phyloP scores from a whole-genome alignment of 139 green algal species.

The Chlorella sp. region DNA sequence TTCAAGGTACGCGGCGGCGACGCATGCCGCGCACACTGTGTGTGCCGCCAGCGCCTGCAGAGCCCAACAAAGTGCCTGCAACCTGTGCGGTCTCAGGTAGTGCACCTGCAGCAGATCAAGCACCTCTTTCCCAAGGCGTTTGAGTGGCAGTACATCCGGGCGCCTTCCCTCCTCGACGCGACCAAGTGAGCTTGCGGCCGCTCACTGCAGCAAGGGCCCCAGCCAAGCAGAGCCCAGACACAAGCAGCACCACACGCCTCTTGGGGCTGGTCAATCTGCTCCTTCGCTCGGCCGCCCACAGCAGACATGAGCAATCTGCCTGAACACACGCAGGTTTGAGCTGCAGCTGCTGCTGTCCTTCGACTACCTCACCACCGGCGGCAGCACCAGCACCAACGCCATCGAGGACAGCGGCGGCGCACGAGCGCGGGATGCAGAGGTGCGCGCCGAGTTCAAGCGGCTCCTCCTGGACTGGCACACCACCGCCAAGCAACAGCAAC shows the following conservation, averaged over 20 bases:
- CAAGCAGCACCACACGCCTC: too few species aligned
- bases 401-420: neutral
- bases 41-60: too few species aligned
- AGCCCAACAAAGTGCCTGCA: too few species aligned
- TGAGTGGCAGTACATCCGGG: constrained; percentile 40
- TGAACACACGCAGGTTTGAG: neutral
- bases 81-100: too few species aligned
- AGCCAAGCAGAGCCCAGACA: too few species aligned
- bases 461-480: neutral
- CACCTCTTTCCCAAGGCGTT: constrained; percentile 33
- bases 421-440: neutral
- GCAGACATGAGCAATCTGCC: too few species aligned
- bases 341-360: neutral
- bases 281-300: too few species aligned
- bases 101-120: constrained; percentile 49
- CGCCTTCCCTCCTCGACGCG: constrained; percentile 1
- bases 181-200: constrained; percentile 10
- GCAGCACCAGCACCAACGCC: too few species aligned
- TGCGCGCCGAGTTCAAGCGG: neutral
- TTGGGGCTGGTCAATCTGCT: too few species aligned
- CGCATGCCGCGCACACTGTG: too few species aligned
- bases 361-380: neutral
- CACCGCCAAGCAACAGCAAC: neutral
- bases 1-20: neutral
- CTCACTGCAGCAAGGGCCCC: too few species aligned